These are phyloP conservation scores for Chimonanthus praecox DNA, from an alignment of 164 flowering plant species.

Conservation along the genomic window DNA sequence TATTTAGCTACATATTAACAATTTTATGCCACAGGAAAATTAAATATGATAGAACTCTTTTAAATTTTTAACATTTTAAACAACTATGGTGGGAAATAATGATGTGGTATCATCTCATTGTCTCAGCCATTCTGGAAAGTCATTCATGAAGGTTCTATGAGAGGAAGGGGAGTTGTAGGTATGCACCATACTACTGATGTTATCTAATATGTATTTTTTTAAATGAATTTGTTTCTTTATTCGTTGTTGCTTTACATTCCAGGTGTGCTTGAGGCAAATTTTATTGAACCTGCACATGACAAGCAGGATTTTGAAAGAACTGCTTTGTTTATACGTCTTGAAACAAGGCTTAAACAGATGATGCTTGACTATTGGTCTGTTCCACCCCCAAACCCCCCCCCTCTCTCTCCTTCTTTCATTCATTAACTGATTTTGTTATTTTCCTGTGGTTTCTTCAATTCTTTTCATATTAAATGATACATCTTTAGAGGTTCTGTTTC, in stretches of 20 bases:
- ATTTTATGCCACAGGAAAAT: background rate
- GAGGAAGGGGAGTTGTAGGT: constrained; percentile 78
- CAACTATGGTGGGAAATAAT: background rate
- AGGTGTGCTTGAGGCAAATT: constrained; percentile 97
- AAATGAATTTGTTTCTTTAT: constrained; percentile 10
- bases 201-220: background rate
- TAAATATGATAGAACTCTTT: background rate
- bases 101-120: constrained; percentile 9
- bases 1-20: background rate
- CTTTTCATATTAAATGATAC: too few relatives aligned
- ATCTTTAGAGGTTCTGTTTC: too few relatives aligned
- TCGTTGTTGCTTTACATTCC: constrained; percentile 3
- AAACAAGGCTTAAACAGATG: constrained; percentile 69
- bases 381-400: too few relatives aligned
- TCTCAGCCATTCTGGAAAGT: constrained; percentile 94
- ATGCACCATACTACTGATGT: constrained; percentile 12
- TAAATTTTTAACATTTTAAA: background rate
- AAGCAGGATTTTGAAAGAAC: constrained; percentile 98
- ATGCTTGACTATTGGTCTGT: constrained; percentile 73
- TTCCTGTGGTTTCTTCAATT: too few relatives aligned
- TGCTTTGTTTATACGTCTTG: constrained; percentile 57
- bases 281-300: constrained; percentile 96
- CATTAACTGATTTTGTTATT: too few relatives aligned
- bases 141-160: constrained; percentile 35
- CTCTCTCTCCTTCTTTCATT: background rate